Evolutionary conservation across 1,284 basidiomycete species (phyloP).

Genomic region (Sphaerobolus stellatus): DNA sequence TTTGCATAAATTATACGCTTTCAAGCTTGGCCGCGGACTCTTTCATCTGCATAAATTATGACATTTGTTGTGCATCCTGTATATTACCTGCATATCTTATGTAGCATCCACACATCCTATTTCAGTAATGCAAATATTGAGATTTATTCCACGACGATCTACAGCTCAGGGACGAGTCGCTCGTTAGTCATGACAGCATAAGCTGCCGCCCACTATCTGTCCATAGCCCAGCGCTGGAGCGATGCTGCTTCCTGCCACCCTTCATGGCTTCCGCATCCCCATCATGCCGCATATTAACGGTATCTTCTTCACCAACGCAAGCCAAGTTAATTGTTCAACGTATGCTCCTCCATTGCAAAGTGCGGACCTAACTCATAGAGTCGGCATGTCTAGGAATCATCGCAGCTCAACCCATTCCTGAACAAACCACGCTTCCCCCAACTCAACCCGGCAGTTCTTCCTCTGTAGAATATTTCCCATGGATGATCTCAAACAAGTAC

Average conservation of each 20-base stretch:
- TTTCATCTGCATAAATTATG: too few relatives aligned
- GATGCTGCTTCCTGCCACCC: not conserved
- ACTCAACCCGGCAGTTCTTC: not conserved
- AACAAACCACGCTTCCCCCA: conserved; percentile 14
- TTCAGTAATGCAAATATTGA: too few relatives aligned
- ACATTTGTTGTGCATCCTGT: too few relatives aligned
- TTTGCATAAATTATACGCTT: too few relatives aligned
- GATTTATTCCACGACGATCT: too few relatives aligned
- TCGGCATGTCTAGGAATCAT: conserved; percentile 18
- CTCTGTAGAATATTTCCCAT: conserved; percentile 46
- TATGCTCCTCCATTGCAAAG: conserved; percentile 27
- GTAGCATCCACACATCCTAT: not conserved
- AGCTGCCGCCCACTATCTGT: too few relatives aligned
- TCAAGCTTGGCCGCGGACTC: too few relatives aligned
- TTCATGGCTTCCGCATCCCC: conserved; percentile 10
- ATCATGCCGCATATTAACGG: conserved; percentile 47
- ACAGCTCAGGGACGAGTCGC: too few relatives aligned
- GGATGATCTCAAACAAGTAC: conserved; percentile 83
- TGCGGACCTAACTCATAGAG: conserved; percentile 5
- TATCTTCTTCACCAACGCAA: conserved; percentile 42
- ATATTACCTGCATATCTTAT: not conserved
- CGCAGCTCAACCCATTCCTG: conserved; percentile 15
- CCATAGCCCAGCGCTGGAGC: not conserved
- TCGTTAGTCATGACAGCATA: too few relatives aligned
- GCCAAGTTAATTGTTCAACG: conserved; percentile 46